These are phyloP conservation scores for Erythrophleum ivorense DNA, from an alignment of 331 rosid genomes.

Conservation along the genomic window DNA sequence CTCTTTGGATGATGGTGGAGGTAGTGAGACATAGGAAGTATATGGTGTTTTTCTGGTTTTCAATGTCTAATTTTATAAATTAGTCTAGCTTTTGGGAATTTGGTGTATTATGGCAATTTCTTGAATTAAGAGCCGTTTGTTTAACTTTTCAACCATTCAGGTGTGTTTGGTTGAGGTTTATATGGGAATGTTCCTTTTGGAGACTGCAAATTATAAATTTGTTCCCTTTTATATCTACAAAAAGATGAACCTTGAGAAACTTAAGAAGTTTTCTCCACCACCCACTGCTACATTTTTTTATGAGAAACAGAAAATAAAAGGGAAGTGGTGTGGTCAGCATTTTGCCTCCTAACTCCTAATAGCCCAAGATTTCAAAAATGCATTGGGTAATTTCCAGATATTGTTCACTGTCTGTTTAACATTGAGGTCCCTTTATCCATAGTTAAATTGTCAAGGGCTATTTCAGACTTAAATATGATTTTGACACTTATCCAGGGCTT, in stretches of 20 bases:
- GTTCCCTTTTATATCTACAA: neutral
- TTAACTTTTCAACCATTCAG: too few relatives aligned
- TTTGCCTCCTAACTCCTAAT: neutral
- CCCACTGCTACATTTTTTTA: neutral
- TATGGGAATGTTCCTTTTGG: neutral
- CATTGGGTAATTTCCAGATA: neutral
- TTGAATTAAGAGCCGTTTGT: too few relatives aligned
- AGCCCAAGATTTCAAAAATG: neutral
- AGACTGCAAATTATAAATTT: slow-evolving; percentile 2
- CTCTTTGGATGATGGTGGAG: slow-evolving; percentile 15
- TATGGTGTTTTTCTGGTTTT: slow-evolving; percentile 15
- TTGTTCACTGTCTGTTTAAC: too few relatives aligned
- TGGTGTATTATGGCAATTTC: too few relatives aligned
- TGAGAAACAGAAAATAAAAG: neutral
- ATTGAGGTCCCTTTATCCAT: too few relatives aligned
- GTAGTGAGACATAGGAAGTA: slow-evolving; percentile 33
- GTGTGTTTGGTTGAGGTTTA: too few relatives aligned
- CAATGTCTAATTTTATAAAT: neutral
- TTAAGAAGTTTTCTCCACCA: slow-evolving; percentile 10
- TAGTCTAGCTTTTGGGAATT: too few relatives aligned
- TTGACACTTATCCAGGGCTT: too few relatives aligned
- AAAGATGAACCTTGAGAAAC: neutral
- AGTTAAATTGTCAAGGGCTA: too few relatives aligned
- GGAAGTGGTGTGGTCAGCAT: neutral
- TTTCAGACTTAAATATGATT: too few relatives aligned